Base-by-base conservation (phyloP, 768 basidiomycete genomes). In the Tricholoma flavovirens region DNA sequence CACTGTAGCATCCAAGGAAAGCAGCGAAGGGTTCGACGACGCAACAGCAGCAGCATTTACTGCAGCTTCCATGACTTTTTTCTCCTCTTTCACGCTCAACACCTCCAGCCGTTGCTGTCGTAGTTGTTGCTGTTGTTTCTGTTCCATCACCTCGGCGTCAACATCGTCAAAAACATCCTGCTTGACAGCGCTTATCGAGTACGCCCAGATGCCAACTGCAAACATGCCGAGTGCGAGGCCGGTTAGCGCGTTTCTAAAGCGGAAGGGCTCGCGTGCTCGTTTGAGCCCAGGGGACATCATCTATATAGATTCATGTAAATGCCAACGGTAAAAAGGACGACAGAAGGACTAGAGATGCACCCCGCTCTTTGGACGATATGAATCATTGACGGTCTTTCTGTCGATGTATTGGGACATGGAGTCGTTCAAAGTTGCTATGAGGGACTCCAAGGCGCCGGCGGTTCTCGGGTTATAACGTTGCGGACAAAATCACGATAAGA, bases 151-250 rank as follows among this genome's bases (percentile, higher is more conserved):
- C 66, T 90, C 88, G 59, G 89, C 87, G 63, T 91, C 90, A 40
- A 91, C 78, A 67, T 93, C 91, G 61, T 88, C 84, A 67, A 96
- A 97, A 38, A 88, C 84, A 67, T 97, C 94, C 66, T 98, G 94
- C 66, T 88, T 93, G 54, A 98, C 94, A 26, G 93, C 94, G 29
- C 84, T 82, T 66, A 98, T 96, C 15, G 93, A 94, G 73, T 98
- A 98, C 4, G 85, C 78, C 83, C 92, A 98, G 8, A 97, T 85
- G 24, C 86, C 88, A 12, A 83, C 80, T 26, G 83, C 86, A 67
- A 97, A 95, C 0, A 80, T 78, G 24, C 83, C 79, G 43, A 98
- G 78, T 2, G 76, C 64, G 45, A 85, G 59, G 7, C 95, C 96
- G 0, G 88, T 90, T 49, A 96, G 35, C 15, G 86, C 82, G 69